A percentile compares a stretch with the other conserved stretches of the same genome.
phyloP scores from a whole-genome alignment of 257 asterid genomes.

The Paulownia fortunei region DNA sequence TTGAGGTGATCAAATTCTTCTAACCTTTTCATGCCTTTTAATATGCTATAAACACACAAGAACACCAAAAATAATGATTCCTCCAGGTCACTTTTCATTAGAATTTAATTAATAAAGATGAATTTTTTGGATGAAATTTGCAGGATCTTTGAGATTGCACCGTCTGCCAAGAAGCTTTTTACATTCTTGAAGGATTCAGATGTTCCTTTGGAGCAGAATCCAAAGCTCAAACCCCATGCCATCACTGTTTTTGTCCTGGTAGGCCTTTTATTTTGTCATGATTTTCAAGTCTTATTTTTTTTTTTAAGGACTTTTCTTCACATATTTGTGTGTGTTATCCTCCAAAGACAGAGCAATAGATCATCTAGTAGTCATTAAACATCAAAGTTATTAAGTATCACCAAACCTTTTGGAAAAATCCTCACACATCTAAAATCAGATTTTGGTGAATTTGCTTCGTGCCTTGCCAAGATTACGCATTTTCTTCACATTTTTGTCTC shows the following conservation, averaged over 20 bases:
- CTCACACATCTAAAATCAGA: too few relatives aligned
- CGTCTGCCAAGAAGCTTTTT: conserved; percentile 67
- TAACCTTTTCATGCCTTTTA: background rate
- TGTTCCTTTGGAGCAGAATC: conserved; percentile 60
- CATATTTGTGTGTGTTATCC: too few relatives aligned
- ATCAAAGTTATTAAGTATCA: too few relatives aligned
- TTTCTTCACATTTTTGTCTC: background rate
- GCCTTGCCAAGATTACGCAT: background rate
- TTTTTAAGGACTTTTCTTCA: too few relatives aligned
- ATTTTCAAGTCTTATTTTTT: background rate
- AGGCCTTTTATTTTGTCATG: background rate
- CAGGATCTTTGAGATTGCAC: conserved; percentile 85
- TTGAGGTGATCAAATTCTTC: conserved; percentile 40
- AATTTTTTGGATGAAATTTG: background rate
- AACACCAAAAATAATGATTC: too few relatives aligned
- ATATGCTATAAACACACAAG: too few relatives aligned
- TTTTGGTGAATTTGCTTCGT: too few relatives aligned
- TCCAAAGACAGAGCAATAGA: too few relatives aligned
- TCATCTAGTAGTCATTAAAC: too few relatives aligned
- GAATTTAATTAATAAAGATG: background rate
- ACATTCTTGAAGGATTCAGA: conserved; percentile 63
- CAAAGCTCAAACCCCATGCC: conserved; percentile 75
- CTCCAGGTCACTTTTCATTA: too few relatives aligned
- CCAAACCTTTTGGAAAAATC: too few relatives aligned
- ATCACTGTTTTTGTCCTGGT: conserved; percentile 72